Evolutionary conservation across 768 basidiomycete species (phyloP).

Genomic region (Termitomyces sp.): DNA sequence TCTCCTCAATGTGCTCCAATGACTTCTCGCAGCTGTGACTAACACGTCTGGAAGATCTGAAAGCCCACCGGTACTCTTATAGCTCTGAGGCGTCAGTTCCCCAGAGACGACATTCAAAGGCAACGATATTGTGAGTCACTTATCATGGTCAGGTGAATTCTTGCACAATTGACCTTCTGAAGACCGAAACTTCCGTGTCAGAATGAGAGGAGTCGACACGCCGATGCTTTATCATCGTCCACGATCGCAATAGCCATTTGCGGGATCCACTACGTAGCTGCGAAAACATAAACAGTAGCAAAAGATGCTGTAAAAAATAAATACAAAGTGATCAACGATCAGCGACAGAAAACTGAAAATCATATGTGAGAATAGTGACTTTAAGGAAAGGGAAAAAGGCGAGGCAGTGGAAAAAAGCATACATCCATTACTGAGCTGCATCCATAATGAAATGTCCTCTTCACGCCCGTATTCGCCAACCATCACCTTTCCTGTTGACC

Average conservation of each 20-base stretch:
- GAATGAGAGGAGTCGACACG: neutral
- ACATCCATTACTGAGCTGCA: neutral
- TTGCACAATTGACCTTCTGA: neutral
- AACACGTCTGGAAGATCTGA: too few relatives aligned
- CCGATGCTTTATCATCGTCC: neutral
- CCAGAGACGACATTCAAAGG: too few relatives aligned
- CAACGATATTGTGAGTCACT: neutral
- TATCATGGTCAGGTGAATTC: neutral
- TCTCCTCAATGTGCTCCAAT: too few relatives aligned
- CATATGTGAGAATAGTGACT: neutral
- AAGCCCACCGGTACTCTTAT: too few relatives aligned
- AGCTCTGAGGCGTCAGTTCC: too few relatives aligned
- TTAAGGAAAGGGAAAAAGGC: too few relatives aligned
- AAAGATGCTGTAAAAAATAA: neutral
- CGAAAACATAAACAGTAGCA: neutral
- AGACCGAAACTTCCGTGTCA: neutral
- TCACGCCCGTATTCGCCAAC: constrained; percentile 67
- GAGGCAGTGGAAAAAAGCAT: too few relatives aligned
- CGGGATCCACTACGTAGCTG: neutral
- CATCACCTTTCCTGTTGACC: constrained; percentile 72
- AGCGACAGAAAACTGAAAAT: neutral
- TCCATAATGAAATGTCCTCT: neutral
- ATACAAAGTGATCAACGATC: neutral
- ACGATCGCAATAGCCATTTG: neutral
- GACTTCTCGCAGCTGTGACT: too few relatives aligned